Percentiles rank a stretch among this genome's conserved stretches.
These are phyloP conservation scores for Dittrichia graveolens DNA, from an alignment of 129 eudicot species.

Conservation along the genomic window DNA sequence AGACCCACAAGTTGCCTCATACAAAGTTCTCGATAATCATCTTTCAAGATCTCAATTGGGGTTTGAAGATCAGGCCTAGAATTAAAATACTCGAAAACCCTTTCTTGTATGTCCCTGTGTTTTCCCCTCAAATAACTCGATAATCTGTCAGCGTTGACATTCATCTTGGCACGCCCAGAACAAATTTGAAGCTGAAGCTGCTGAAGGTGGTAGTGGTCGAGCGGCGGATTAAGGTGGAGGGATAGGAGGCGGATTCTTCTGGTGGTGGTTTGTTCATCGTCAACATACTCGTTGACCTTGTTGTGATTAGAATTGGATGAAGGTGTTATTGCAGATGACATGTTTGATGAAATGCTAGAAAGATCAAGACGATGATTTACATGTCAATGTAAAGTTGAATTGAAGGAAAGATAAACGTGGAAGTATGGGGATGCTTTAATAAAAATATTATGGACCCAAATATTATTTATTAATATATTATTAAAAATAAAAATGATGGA, in stretches of 20 bases:
- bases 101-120: conserved; percentile 73
- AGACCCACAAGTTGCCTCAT: conserved; percentile 70
- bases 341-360: conserved; percentile 25
- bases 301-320: conserved; percentile 2
- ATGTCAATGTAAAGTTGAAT: neutral
- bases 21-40: conserved; percentile 84
- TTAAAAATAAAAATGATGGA: neutral
- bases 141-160: conserved; percentile 42
- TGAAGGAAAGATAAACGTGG: no score
- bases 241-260: conserved; percentile 65
- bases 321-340: conserved; percentile 28
- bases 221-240: conserved; percentile 60
- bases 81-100: conserved; percentile 66
- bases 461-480: neutral
- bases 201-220: neutral
- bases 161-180: conserved; percentile 48
- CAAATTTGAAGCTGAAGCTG: conserved; percentile 43
- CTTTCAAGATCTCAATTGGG: conserved; percentile 80
- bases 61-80: conserved; percentile 83
- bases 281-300: conserved; percentile 11
- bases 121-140: conserved; percentile 69
- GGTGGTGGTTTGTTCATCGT: conserved; percentile 39
- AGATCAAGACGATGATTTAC: neutral
- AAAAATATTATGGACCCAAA: no score
- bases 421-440: no score